A percentile compares a stretch with the other conserved stretches of the same genome.
Evolutionary conservation across 2,329 filamentous ascomycete genomes (phyloP).

Genomic region (Macrophomina tecta): DNA sequence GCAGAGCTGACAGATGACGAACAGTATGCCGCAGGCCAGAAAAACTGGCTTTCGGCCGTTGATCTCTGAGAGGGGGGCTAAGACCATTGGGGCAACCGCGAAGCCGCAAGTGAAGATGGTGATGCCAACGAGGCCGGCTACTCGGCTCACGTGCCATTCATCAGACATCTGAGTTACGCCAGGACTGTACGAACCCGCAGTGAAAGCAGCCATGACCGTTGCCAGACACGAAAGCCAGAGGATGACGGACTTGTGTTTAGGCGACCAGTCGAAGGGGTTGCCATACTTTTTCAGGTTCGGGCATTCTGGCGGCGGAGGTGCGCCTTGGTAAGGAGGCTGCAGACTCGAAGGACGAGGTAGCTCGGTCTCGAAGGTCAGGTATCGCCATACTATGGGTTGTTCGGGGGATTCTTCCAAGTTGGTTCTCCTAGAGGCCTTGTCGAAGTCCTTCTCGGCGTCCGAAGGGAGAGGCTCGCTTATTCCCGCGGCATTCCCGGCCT

Average conservation of each 20-base stretch:
- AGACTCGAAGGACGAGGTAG: constrained; percentile 56
- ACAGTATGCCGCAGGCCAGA: constrained; percentile 73
- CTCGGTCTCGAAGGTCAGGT: constrained; percentile 67
- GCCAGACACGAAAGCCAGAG: constrained; percentile 77
- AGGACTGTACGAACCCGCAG: constrained; percentile 80
- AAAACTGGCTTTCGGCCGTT: constrained; percentile 87
- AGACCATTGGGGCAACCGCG: constrained; percentile 80
- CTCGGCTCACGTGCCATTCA: constrained; percentile 68
- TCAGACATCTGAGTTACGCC: constrained; percentile 68
- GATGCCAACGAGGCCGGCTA: constrained; percentile 76
- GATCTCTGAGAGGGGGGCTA: constrained; percentile 87
- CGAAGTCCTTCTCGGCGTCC: constrained; percentile 20
- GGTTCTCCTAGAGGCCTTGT: constrained; percentile 5
- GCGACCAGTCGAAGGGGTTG: constrained; percentile 77
- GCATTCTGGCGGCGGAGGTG: constrained; percentile 56
- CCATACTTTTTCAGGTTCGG: constrained; percentile 71
- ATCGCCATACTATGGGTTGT: constrained; percentile 58
- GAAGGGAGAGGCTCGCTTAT: constrained; percentile 21
- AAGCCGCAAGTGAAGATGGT: constrained; percentile 84
- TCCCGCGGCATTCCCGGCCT: constrained; percentile 27
- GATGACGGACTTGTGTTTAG: constrained; percentile 70
- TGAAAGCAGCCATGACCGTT: constrained; percentile 79
- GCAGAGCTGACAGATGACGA: constrained; percentile 72
- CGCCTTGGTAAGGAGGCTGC: constrained; percentile 41
- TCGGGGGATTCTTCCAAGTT: constrained; percentile 5